These are phyloP conservation scores for Allium sativum DNA, from an alignment of 106 monocot genomes.

Conservation along the genomic window DNA sequence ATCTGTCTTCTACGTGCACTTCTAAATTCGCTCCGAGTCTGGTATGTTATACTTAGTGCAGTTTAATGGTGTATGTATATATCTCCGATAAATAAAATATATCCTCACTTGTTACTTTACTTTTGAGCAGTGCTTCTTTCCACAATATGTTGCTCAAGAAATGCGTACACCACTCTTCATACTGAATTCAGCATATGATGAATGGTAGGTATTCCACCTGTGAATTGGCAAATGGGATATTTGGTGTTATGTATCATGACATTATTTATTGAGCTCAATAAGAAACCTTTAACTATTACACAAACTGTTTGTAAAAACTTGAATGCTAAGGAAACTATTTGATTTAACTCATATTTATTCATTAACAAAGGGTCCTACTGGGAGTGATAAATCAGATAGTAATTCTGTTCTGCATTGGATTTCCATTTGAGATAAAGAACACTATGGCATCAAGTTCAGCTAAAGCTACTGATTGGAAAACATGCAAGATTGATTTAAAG, in stretches of 20 bases:
- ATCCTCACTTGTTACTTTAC: too few relatives aligned
- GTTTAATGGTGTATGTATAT: background rate
- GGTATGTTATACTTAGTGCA: slow-evolving; percentile 19
- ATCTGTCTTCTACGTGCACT: slow-evolving; percentile 68
- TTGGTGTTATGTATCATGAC: too few relatives aligned
- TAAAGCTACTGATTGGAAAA: slow-evolving; percentile 37
- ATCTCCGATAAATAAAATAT: background rate
- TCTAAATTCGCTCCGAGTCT: slow-evolving; percentile 36
- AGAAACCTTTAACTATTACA: too few relatives aligned
- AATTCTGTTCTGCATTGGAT: too few relatives aligned
- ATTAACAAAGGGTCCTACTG: too few relatives aligned
- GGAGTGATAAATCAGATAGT: too few relatives aligned
- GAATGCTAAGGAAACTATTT: too few relatives aligned
- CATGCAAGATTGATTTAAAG: slow-evolving; percentile 69
- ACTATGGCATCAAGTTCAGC: slow-evolving; percentile 55
- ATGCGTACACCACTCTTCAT: slow-evolving; percentile 74
- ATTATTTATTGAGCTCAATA: too few relatives aligned
- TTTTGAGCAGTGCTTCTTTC: slow-evolving; percentile 76
- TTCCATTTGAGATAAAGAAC: slow-evolving; percentile 59
- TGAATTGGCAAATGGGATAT: too few relatives aligned
- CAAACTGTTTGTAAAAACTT: too few relatives aligned
- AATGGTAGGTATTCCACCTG: slow-evolving; percentile 51
- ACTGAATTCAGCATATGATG: slow-evolving; percentile 85
- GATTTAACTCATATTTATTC: too few relatives aligned
- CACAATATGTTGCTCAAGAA: slow-evolving; percentile 44